These are phyloP conservation scores for Phytophthora syringae DNA, from an alignment of 352 stramenopile genomes.

Conservation along the genomic window DNA sequence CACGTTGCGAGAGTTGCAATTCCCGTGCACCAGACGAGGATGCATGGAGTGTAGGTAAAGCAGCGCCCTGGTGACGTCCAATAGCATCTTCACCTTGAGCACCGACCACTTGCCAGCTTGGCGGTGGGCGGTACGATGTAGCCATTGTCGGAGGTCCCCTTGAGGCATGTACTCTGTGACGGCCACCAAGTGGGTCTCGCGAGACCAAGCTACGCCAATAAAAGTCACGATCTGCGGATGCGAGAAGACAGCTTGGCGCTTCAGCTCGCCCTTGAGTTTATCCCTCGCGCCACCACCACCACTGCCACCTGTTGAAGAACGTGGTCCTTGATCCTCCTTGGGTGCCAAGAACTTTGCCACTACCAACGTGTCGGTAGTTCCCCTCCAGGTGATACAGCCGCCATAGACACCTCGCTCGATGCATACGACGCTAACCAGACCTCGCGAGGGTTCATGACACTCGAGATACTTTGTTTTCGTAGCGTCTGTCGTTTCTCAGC, in stretches of 20 bases:
- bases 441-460: constrained; percentile 45
- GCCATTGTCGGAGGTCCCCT: constrained; percentile 73
- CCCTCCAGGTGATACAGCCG: constrained; percentile 30
- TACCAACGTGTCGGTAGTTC: constrained; percentile 47
- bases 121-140: constrained; percentile 52
- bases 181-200: constrained; percentile 66
- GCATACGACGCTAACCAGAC: constrained; percentile 68
- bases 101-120: constrained; percentile 58
- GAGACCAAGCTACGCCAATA: constrained; percentile 75
- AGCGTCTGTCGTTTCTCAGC: constrained; percentile 55
- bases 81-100: constrained; percentile 64
- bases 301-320: constrained; percentile 19
- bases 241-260: constrained; percentile 59
- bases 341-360: constrained; percentile 65
- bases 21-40: constrained; percentile 59
- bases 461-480: constrained; percentile 39
- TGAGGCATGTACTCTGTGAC: constrained; percentile 80
- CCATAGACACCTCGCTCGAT: constrained; percentile 9
- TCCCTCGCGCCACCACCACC: constrained; percentile 26
- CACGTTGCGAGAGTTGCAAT: constrained; percentile 75
- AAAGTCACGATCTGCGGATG: constrained; percentile 76
- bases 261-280: constrained; percentile 73
- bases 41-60: constrained; percentile 76
- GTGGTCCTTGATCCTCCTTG: constrained; percentile 26
- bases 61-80: constrained; percentile 68